phyloP scores from a whole-genome alignment of 768 basidiomycete genomes.

The Boletales sp. region DNA sequence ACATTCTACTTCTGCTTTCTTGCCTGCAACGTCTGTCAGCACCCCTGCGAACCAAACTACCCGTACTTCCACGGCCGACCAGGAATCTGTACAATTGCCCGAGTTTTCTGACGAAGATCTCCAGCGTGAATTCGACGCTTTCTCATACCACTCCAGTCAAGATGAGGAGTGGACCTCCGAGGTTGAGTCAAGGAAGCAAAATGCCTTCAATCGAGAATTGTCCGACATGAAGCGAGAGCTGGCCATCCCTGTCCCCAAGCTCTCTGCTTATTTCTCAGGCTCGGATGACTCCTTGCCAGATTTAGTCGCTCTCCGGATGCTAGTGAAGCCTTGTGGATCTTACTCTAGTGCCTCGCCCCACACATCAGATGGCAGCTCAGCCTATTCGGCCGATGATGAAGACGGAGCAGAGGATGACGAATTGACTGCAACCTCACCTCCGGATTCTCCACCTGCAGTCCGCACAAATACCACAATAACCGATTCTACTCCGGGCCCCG shows the following conservation, averaged over 20 bases:
- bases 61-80: neutral
- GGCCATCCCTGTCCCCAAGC: conserved; percentile 5
- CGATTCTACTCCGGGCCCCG: neutral
- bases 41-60: too few species aligned
- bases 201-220: too few species aligned
- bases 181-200: neutral
- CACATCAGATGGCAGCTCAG: neutral
- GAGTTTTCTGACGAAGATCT: conserved; percentile 12
- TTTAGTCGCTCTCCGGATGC: neutral
- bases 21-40: neutral
- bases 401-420: neutral
- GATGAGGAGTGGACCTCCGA: conserved; percentile 16
- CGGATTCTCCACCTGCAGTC: neutral
- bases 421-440: neutral
- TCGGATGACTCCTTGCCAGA: conserved; percentile 6
- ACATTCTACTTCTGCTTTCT: neutral
- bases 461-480: neutral
- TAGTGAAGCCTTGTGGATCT: neutral
- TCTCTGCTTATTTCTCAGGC: conserved; percentile 9
- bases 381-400: conserved; percentile 7
- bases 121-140: conserved; percentile 8
- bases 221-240: neutral
- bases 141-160: conserved; percentile 8
- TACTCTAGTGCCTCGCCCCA: neutral
- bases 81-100: neutral